Percentiles rank a stretch among this genome's conserved stretches.
Conservation (phyloP, 2,329 filamentous ascomycete genomes). For the Colletotrichum sp. region DNA sequence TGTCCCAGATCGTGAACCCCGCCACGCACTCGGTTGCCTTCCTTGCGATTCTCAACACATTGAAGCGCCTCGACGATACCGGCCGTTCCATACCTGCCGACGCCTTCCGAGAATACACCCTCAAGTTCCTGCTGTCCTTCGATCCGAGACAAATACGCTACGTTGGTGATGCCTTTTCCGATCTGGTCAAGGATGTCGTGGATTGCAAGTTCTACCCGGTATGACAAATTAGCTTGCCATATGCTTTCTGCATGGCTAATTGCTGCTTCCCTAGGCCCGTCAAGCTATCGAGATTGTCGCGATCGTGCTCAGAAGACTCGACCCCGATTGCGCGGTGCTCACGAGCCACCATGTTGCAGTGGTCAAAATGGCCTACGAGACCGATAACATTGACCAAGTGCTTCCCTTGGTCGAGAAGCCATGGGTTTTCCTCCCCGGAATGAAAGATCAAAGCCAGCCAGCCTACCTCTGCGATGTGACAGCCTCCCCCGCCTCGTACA, state of each 20-base stretch:
- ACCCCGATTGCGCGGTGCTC: constrained; percentile 70
- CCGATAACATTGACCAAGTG: constrained; percentile 56
- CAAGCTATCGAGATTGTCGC: constrained; percentile 51
- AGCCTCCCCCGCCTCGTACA: constrained; percentile 58
- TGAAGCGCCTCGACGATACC: constrained; percentile 29
- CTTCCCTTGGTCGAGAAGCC: constrained; percentile 68
- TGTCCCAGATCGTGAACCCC: constrained; percentile 49
- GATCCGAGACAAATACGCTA: constrained; percentile 59
- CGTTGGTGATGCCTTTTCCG: constrained; percentile 45
- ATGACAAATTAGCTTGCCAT: constrained; percentile 21
- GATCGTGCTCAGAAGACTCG: constrained; percentile 66
- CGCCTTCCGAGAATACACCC: constrained; percentile 43
- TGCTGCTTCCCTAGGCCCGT: constrained; percentile 40
- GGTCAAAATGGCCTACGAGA: constrained; percentile 62
- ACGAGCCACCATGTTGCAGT: constrained; percentile 68
- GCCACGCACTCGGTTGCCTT: constrained; percentile 56
- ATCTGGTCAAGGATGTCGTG: constrained; percentile 46
- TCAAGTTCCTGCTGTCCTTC: constrained; percentile 53
- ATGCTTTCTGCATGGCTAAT: background rate
- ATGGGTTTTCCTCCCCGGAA: constrained; percentile 69
- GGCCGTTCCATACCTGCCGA: constrained; percentile 1
- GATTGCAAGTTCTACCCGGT: constrained; percentile 48
- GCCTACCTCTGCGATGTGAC: constrained; percentile 50
- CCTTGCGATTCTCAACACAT: constrained; percentile 49
- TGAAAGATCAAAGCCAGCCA: constrained; percentile 37